Conservation (phyloP, 371 early-diverging fungal genomes). For the Apophysomyces elegans region DNA sequence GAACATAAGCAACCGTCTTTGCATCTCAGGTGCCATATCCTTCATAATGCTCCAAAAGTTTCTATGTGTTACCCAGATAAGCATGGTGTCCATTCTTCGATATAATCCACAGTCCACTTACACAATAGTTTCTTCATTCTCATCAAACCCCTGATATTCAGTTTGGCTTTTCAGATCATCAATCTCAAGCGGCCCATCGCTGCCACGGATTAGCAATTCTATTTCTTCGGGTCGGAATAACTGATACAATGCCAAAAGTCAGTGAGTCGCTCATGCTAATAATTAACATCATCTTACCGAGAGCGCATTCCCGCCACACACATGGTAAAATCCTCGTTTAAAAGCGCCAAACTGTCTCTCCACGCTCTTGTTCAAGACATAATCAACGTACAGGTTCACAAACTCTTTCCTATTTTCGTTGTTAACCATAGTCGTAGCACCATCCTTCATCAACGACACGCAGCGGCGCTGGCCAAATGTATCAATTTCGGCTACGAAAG, state of each 20-base stretch:
- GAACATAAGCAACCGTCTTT: conserved; percentile 88
- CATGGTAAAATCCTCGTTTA: conserved; percentile 88
- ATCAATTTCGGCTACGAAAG: conserved; percentile 82
- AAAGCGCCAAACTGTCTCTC: conserved; percentile 89
- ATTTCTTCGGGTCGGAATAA: conserved; percentile 96
- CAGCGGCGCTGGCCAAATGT: conserved; percentile 75
- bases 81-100: too few species aligned
- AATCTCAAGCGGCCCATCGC: conserved; percentile 83
- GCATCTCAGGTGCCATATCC: conserved; percentile 68
- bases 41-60: conserved; percentile 92
- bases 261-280: neutral
- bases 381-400: conserved; percentile 84
- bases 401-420: conserved; percentile 75
- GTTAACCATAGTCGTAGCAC: conserved; percentile 77
- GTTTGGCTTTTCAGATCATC: conserved; percentile 79
- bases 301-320: conserved; percentile 91
- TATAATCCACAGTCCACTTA: conserved; percentile 18
- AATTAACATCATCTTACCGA: conserved; percentile 40
- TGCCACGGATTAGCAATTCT: conserved; percentile 94
- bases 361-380: conserved; percentile 76
- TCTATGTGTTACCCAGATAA: conserved; percentile 16
- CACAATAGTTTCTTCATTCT: conserved; percentile 62
- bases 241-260: conserved; percentile 15
- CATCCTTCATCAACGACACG: conserved; percentile 75
- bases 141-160: conserved; percentile 78